Percentiles rank a stretch among this genome's conserved stretches.
These are phyloP conservation scores for Allium cepa DNA, from an alignment of 106 monocot genomes.

Conservation along the genomic window DNA sequence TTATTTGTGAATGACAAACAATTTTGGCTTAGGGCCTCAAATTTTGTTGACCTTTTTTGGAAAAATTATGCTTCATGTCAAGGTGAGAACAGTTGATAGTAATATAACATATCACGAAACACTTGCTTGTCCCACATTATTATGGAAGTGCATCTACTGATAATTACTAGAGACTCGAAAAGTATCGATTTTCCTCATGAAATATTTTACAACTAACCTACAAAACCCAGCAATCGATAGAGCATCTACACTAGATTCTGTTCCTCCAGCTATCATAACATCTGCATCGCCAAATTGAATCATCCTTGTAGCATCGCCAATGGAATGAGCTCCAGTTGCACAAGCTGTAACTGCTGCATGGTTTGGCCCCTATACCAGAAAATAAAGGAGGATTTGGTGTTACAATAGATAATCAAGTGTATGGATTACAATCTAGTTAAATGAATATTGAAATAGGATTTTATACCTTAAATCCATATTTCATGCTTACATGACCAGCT, in stretches of 20 bases:
- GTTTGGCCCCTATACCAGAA: conserved; percentile 68
- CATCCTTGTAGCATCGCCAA: conserved; percentile 95
- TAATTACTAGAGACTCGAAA: too few species aligned
- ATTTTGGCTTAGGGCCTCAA: too few species aligned
- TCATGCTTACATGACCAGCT: conserved; percentile 98
- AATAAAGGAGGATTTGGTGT: too few species aligned
- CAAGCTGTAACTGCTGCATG: conserved; percentile 98
- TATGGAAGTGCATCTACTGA: too few species aligned
- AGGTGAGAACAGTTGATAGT: too few species aligned
- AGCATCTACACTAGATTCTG: conserved; percentile 93
- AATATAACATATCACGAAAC: too few species aligned
- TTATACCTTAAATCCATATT: conserved; percentile 91
- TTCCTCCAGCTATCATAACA: conserved; percentile 98
- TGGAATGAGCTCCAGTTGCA: conserved; percentile 96
- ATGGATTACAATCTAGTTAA: too few species aligned
- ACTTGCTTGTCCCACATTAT: too few species aligned
- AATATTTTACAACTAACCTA: conserved; percentile 27
- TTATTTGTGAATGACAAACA: too few species aligned
- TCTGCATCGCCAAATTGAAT: conserved; percentile 99
- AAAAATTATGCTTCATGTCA: too few species aligned
- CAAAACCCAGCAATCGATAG: conserved; percentile 95
- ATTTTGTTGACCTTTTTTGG: too few species aligned
- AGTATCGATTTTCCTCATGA: not conserved
- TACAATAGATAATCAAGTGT: too few species aligned
- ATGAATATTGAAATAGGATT: not conserved